These are phyloP conservation scores for Pseudopediastrum boryanum DNA, from an alignment of 139 green algal species.

Conservation along the genomic window DNA sequence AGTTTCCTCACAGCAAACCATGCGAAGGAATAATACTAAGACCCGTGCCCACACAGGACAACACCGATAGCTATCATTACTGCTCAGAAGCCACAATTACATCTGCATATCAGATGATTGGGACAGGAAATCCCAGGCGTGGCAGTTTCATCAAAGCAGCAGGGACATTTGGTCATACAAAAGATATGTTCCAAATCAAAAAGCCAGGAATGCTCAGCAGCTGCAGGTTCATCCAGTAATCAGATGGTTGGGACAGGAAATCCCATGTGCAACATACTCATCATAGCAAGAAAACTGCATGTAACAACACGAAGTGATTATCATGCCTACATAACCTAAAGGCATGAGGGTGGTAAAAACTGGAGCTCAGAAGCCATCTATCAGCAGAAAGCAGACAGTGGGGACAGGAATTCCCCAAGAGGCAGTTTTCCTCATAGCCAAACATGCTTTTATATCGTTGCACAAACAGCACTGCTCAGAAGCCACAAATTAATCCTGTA, in stretches of 20 bases:
- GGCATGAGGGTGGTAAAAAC: neutral
- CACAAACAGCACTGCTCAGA: neutral
- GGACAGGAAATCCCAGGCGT: neutral
- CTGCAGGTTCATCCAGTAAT: constrained; percentile 19
- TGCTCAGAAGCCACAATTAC: no score
- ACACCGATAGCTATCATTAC: neutral
- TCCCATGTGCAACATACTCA: constrained; percentile 4
- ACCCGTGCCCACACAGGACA: neutral
- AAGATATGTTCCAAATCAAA: no score
- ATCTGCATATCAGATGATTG: neutral
- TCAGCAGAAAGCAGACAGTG: neutral
- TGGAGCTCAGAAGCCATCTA: constrained; percentile 23
- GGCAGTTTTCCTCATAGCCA: constrained; percentile 19
- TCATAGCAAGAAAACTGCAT: constrained; percentile 13
- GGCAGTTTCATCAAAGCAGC: neutral
- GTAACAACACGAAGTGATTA: neutral
- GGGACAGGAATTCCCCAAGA: constrained; percentile 32
- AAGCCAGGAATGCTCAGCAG: constrained; percentile 4
- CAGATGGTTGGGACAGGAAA: constrained; percentile 16
- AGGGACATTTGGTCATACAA: neutral
- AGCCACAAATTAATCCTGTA: neutral
- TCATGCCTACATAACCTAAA: neutral
- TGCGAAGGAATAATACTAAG: neutral
- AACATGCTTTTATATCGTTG: neutral
- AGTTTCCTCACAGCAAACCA: neutral